These are phyloP conservation scores for Colletotrichum costaricense DNA, from an alignment of 2,329 filamentous ascomycete genomes.

Conservation along the genomic window DNA sequence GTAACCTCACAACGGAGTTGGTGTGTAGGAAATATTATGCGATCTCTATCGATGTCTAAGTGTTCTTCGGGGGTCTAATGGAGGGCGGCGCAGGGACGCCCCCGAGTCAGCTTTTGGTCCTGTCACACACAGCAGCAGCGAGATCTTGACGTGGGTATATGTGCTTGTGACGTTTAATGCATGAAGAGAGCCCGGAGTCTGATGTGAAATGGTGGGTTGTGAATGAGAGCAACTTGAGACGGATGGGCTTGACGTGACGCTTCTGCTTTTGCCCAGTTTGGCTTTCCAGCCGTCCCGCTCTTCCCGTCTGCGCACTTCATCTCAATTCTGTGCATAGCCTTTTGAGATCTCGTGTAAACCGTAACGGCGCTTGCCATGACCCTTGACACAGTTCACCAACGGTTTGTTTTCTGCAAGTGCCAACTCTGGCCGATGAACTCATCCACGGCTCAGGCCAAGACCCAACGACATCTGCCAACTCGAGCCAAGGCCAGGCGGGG, in stretches of 20 bases:
- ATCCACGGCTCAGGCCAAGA: constrained; percentile 7
- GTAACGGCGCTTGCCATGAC: not conserved
- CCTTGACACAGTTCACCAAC: not conserved
- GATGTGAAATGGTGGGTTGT: not conserved
- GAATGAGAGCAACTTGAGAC: constrained; percentile 3
- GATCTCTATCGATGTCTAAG: not conserved
- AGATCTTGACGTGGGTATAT: not conserved
- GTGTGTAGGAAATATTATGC: constrained; percentile 13
- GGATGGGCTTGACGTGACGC: constrained; percentile 15
- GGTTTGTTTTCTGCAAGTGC: constrained; percentile 11
- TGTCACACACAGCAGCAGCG: not conserved
- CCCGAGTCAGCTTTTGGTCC: not conserved
- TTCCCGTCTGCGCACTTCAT: constrained; percentile 17
- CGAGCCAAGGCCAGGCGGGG: constrained; percentile 17
- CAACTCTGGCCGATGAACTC: constrained; percentile 23
- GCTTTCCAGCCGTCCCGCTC: constrained; percentile 23
- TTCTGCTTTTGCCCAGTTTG: constrained; percentile 1
- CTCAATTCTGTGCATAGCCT: constrained; percentile 8
- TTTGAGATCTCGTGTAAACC: not conserved
- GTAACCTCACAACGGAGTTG: constrained; percentile 4
- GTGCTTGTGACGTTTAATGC: constrained; percentile 1
- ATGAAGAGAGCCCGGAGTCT: not conserved
- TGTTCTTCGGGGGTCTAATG: constrained; percentile 4
- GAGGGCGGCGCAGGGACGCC: not conserved
- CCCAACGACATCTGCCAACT: constrained; percentile 13